phyloP scores from a whole-genome alignment of 495 filamentous ascomycete species.

The Thozetella sp. region DNA sequence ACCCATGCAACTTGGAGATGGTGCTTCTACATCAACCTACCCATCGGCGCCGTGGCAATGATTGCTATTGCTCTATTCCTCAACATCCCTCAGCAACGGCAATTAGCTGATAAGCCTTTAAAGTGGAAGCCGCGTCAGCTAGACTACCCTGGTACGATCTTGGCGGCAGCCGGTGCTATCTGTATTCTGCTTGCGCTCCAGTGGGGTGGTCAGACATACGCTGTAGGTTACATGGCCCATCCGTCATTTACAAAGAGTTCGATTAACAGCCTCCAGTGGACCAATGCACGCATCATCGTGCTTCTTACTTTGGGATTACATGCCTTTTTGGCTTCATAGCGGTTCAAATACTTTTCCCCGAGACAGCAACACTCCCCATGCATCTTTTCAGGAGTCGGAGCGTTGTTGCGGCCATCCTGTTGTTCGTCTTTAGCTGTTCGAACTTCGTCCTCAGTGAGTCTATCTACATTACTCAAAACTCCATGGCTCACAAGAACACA shows the following conservation, averaged over 20 bases:
- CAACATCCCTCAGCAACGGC: slow-evolving; percentile 1
- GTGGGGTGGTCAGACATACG: slow-evolving; percentile 59
- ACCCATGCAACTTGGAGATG: slow-evolving; percentile 10
- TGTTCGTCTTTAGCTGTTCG: slow-evolving; percentile 37
- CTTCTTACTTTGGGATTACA: slow-evolving; percentile 53
- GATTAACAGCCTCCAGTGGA: slow-evolving; percentile 30
- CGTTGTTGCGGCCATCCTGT: slow-evolving; percentile 50
- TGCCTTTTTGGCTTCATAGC: slow-evolving; percentile 40
- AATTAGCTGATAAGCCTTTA: not conserved
- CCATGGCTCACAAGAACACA: slow-evolving; percentile 52
- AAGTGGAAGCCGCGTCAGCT: slow-evolving; percentile 27
- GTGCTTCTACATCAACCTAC: slow-evolving; percentile 49
- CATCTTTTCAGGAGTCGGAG: slow-evolving; percentile 62
- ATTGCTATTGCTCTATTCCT: slow-evolving; percentile 29
- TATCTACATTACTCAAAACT: not conserved
- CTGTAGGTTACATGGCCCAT: slow-evolving; percentile 2
- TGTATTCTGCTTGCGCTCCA: slow-evolving; percentile 59
- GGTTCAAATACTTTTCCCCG: slow-evolving; percentile 17
- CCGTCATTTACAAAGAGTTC: not conserved
- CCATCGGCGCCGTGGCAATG: slow-evolving; percentile 25
- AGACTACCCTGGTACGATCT: slow-evolving; percentile 35
- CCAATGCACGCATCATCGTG: slow-evolving; percentile 51
- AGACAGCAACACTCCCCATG: slow-evolving; percentile 54
- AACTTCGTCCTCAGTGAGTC: not conserved
- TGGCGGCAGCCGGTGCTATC: slow-evolving; percentile 51